Conservation (phyloP, 1,284 basidiomycete genomes). For the Trametes polyzona region DNA sequence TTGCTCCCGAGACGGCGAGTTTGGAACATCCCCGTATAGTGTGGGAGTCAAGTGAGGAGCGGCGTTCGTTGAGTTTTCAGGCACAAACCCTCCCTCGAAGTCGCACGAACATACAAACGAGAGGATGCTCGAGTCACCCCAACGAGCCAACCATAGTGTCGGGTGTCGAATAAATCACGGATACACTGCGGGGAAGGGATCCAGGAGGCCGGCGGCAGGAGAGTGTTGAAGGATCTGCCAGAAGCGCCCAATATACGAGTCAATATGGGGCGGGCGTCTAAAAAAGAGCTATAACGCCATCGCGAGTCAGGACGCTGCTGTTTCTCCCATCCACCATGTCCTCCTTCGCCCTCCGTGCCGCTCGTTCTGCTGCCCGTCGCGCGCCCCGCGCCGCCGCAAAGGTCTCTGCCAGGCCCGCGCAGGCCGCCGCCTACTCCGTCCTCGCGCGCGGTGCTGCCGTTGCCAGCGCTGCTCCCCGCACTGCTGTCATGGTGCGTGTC, state of each 20-base stretch:
- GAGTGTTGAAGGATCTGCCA: constrained; percentile 8
- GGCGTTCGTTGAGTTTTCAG: too few species aligned
- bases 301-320: constrained; percentile 20
- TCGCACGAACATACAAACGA: too few species aligned
- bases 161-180: too few species aligned
- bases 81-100: too few species aligned
- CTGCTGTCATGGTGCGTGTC: constrained; percentile 50
- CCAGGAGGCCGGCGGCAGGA: not conserved
- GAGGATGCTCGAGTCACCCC: too few species aligned
- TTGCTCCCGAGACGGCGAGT: too few species aligned
- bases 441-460: constrained; percentile 56
- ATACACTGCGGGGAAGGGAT: not conserved
- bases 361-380: constrained; percentile 65
- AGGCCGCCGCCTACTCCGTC: constrained; percentile 75
- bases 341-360: constrained; percentile 62
- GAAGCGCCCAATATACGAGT: constrained; percentile 17
- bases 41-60: too few species aligned
- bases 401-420: constrained; percentile 47
- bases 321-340: constrained; percentile 51
- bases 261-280: constrained; percentile 20
- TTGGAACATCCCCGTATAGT: too few species aligned
- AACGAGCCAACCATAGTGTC: too few species aligned
- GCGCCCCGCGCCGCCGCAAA: constrained; percentile 52
- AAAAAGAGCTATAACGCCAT: constrained; percentile 17
- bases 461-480: constrained; percentile 37